Evolutionary conservation across 305 asterid genomes (phyloP).

Genomic region (Fraxinus platypoda): DNA sequence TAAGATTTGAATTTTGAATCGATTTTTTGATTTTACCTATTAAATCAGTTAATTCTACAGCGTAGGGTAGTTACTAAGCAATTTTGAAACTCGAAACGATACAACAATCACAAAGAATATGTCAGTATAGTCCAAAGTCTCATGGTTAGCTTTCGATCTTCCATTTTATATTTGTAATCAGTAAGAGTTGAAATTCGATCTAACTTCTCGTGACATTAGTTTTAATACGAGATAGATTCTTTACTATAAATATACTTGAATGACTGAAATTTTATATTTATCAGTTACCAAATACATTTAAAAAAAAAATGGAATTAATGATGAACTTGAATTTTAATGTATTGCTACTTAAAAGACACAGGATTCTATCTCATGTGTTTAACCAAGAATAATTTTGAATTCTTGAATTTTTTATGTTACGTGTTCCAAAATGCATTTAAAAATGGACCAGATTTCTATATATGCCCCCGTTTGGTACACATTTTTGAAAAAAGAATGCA

Average conservation of each 20-base stretch:
- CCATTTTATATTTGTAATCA: not conserved
- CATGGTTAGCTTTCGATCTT: not conserved
- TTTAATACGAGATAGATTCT: too few species aligned
- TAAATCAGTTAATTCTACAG: too few species aligned
- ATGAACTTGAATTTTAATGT: constrained; percentile 17
- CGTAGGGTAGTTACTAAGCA: not conserved
- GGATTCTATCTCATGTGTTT: constrained; percentile 25
- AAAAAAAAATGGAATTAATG: not conserved
- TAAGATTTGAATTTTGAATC: not conserved
- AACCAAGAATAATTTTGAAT: constrained; percentile 26
- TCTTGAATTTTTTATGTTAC: not conserved
- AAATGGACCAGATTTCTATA: constrained; percentile 2
- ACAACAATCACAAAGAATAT: not conserved
- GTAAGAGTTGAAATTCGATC: not conserved
- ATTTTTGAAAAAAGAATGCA: too few species aligned
- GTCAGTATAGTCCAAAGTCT: not conserved
- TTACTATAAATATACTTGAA: not conserved
- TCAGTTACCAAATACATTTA: not conserved
- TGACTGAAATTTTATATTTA: too few species aligned
- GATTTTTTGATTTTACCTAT: not conserved
- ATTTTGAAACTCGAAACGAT: not conserved
- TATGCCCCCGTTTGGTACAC: not conserved
- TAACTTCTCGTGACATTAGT: not conserved
- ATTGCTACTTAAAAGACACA: constrained; percentile 7
- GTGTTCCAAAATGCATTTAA: constrained; percentile 8